Base-by-base conservation (phyloP, 345 rosid genomes). In the Atalantia buxifolia region DNA sequence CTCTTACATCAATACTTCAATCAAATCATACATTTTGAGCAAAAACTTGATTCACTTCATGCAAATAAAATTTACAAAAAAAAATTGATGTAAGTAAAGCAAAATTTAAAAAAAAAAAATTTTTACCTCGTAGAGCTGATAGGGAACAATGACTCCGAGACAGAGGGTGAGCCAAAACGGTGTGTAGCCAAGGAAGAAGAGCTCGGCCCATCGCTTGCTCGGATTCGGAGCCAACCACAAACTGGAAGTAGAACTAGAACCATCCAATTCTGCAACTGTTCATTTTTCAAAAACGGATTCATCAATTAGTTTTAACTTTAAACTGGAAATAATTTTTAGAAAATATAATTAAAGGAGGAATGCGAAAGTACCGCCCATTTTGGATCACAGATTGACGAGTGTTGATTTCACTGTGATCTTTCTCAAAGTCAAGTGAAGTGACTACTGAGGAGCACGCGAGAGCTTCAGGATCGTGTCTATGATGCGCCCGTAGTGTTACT, bases 191-290 rank as follows among this genome's bases (percentile, higher is more conserved):
- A 95, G 94, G 80, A 95, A 93, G 89, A 95, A 95, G 74, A 95
- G 90, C 83, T 95, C 99, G 6, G 88, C 99, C 99, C 98, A 95
- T 92, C 97, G 87, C 88, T 93, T 95, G 72, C 98, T 95, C 9
- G 92, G 92, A 80, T 95, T 89, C 6, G 91, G 14, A 56, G 99
- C 89, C 73, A 95, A 56, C 99, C 99, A 95, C 73, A 87, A 81
- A 75, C 92, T 89, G 38, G 85, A 55, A 67, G 76, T 63, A 71
- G 66, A 55, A 67, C 77, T 66, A 71, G 66, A 24, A 77, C 40
- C 6, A 61, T 69, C 79, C n/a, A 87, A 66, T 63, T 80, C 76
- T 66, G 33, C 64, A 61, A 81, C 87, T 80, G 83, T 31, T 35
- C 31, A 38, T 31, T 60, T 22, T 25, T 21, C 31, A 65, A 28